Base-by-base conservation (phyloP, 2,329 filamentous ascomycete genomes). In the Xylaria sp. region DNA sequence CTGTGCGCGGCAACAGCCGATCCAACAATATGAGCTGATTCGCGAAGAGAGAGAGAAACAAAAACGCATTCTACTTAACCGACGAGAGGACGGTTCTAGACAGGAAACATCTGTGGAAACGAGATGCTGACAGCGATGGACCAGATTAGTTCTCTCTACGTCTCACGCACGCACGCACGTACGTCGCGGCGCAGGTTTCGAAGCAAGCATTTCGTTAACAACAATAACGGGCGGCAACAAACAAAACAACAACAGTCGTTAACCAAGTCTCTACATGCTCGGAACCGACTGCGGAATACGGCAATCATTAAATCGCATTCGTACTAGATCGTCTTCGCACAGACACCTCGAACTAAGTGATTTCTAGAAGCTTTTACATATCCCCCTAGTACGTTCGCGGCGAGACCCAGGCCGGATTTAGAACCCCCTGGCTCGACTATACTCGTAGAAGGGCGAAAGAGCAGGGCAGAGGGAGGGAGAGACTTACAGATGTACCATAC, bases 211-310 rank as follows among this genome's bases (percentile, higher is more conserved):
- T 30, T 30, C 23, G 5, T 30, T 30, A 30, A 30, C 23, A 30
- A 30, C 23, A 30, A 30, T 30, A 30, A 30, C 23, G 23, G 16
- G 16, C 16, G 16, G 23, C 5, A 30, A 30, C 23, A 30, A 30
- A 30, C 23, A 30, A 30, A 1, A 30, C 1, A 30, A 6, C 23
- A 30, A 30, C 23, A 49, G 9, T 11, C 4, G 18, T 57, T n/a
- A 2, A 46, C n/a, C 23, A 30, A 30, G 23, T 30, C 23, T 30
- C 23, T 4, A 58, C 16, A 16, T 16, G 16, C 46, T 60, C 61
- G 61, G 61, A 59, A 60, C 61, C 61, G 61, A 61, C 52, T 50
- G 19, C 34, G 47, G 49, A 51, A 30, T 51, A 35, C 23, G 23
- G 23, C 4, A 30, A 30, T 5, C 23, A 30, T 30, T 30, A 30